Evolutionary conservation across 768 basidiomycete genomes (phyloP).

Genomic region (Butyriboletus loyo): DNA sequence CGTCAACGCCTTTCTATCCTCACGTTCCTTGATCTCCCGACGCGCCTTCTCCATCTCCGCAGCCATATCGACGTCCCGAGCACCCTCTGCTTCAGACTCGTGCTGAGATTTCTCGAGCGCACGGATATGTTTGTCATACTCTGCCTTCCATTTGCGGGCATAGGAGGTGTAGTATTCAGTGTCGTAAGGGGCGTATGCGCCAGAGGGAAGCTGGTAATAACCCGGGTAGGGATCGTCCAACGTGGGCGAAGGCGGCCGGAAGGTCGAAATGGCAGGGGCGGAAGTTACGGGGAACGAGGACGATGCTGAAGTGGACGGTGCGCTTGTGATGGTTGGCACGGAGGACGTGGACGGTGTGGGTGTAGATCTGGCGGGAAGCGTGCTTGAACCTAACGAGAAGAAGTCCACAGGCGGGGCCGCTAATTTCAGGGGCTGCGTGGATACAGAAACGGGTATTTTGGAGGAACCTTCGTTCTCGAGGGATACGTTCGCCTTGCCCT

Average conservation of each 20-base stretch:
- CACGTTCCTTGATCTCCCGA: conserved; percentile 68
- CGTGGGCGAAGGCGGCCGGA: conserved; percentile 70
- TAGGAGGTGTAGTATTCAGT: conserved; percentile 64
- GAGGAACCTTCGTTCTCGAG: conserved; percentile 38
- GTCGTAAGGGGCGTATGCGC: conserved; percentile 75
- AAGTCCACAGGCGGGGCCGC: conserved; percentile 52
- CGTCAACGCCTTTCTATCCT: conserved; percentile 75
- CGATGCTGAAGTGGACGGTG: conserved; percentile 71
- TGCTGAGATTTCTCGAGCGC: conserved; percentile 75
- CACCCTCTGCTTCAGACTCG: conserved; percentile 38
- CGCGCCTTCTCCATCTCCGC: conserved; percentile 79
- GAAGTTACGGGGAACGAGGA: conserved; percentile 58
- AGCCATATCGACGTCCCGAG: conserved; percentile 60
- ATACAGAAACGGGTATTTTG: conserved; percentile 3
- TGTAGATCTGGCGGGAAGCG: conserved; percentile 1
- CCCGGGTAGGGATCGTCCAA: conserved; percentile 78
- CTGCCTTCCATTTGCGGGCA: conserved; percentile 68
- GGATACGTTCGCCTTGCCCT: conserved; percentile 58
- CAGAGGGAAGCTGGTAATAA: conserved; percentile 82
- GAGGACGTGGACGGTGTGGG: conserved; percentile 1
- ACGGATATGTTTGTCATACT: conserved; percentile 69
- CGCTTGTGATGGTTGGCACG: conserved; percentile 13
- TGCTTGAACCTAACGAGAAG: conserved; percentile 57
- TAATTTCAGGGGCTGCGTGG: conserved; percentile 9
- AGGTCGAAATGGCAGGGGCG: conserved; percentile 66